phyloP scores from a whole-genome alignment of 2,329 filamentous ascomycete species.

The Neofusicoccum umdonicola region DNA sequence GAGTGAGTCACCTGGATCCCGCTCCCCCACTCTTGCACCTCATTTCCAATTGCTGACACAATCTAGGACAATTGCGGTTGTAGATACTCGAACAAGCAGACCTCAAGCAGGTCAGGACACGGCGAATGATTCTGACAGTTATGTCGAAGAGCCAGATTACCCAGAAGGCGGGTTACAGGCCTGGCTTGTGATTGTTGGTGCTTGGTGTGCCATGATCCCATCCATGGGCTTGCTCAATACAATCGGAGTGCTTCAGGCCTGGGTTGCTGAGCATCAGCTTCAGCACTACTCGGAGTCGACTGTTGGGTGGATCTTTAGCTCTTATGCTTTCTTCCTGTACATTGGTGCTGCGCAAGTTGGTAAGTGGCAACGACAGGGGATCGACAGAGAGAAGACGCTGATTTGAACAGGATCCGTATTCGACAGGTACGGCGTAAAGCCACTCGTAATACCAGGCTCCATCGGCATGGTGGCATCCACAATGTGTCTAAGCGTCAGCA shows the following conservation, averaged over 20 bases:
- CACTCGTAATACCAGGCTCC: constrained; percentile 31
- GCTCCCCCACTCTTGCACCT: too few relatives aligned
- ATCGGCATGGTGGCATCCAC: constrained; percentile 29
- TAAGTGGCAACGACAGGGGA: not conserved
- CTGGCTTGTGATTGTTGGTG: constrained; percentile 44
- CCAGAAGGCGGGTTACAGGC: constrained; percentile 44
- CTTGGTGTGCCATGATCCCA: constrained; percentile 42
- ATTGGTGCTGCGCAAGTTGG: constrained; percentile 33
- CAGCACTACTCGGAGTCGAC: constrained; percentile 30
- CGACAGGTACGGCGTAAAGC: constrained; percentile 33
- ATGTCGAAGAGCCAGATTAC: constrained; percentile 1
- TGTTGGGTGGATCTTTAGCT: constrained; percentile 43
- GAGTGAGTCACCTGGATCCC: too few relatives aligned
- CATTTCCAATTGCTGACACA: too few relatives aligned
- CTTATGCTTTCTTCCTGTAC: constrained; percentile 41
- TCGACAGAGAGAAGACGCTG: not conserved
- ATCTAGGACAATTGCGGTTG: too few relatives aligned
- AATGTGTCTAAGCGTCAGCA: constrained; percentile 31
- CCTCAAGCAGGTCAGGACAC: too few relatives aligned
- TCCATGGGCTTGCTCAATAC: constrained; percentile 43
- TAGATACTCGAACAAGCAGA: too few relatives aligned
- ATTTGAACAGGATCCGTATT: constrained; percentile 34
- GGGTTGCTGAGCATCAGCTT: too few relatives aligned
- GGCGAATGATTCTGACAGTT: too few relatives aligned
- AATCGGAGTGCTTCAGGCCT: constrained; percentile 35